These are phyloP conservation scores for Coemansia sp. DNA, from an alignment of 192 early-diverging fungal species.

Conservation along the genomic window DNA sequence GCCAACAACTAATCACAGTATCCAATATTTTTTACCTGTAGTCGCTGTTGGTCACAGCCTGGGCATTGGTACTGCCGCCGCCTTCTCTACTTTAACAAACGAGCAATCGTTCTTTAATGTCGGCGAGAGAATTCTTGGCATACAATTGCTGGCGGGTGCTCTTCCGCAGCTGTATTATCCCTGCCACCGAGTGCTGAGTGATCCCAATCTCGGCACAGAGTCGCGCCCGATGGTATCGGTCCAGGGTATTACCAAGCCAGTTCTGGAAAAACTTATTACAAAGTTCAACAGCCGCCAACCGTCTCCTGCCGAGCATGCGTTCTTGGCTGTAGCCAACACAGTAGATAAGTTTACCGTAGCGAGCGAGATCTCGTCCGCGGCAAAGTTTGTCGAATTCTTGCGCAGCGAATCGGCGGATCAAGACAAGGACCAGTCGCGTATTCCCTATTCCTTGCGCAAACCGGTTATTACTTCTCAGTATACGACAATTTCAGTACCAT, in stretches of 20 bases:
- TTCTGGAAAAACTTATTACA: slow-evolving; percentile 10
- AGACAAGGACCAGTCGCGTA: slow-evolving; percentile 63
- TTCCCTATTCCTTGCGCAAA: slow-evolving; percentile 82
- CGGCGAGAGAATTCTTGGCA: slow-evolving; percentile 77
- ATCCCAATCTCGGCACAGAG: no score
- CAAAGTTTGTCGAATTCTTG: slow-evolving; percentile 18
- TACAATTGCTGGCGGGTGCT: slow-evolving; percentile 85
- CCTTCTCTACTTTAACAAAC: slow-evolving; percentile 77
- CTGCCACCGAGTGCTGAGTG: background rate
- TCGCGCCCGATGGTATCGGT: slow-evolving; percentile 25
- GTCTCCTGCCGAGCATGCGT: slow-evolving; percentile 9
- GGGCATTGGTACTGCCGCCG: slow-evolving; percentile 86
- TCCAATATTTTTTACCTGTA: slow-evolving; percentile 26
- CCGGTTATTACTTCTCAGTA: slow-evolving; percentile 81
- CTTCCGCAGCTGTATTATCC: slow-evolving; percentile 69
- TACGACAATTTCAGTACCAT: slow-evolving; percentile 87
- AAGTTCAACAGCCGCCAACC: slow-evolving; percentile 21
- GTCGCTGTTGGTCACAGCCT: slow-evolving; percentile 84
- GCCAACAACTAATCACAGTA: background rate
- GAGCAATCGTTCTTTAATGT: slow-evolving; percentile 79
- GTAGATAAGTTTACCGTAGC: slow-evolving; percentile 29
- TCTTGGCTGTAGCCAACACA: slow-evolving; percentile 34
- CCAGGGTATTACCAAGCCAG: slow-evolving; percentile 19
- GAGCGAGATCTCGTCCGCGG: slow-evolving; percentile 7
- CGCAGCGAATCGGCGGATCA: slow-evolving; percentile 15